Evolutionary conservation across 176 grass and related monocot genomes (phyloP).

Genomic region (Cocos nucifera): DNA sequence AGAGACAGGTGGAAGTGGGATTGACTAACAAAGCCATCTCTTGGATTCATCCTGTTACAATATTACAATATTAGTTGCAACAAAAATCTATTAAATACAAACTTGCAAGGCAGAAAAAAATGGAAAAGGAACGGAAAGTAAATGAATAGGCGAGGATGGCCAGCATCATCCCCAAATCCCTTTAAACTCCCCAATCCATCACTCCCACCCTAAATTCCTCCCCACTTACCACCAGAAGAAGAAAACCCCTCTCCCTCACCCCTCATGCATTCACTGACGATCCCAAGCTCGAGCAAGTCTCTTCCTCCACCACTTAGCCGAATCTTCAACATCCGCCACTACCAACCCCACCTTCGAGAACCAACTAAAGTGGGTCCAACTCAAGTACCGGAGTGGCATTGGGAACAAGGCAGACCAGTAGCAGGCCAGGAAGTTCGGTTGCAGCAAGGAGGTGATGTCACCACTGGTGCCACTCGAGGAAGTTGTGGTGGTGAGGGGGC

Average conservation of each 20-base stretch:
- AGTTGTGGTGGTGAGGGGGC: constrained; percentile 31
- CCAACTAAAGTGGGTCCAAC: constrained; percentile 26
- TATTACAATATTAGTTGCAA: not conserved
- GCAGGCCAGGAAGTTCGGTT: constrained; percentile 12
- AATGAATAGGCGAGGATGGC: no score
- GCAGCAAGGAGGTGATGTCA: constrained; percentile 38
- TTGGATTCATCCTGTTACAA: constrained; percentile 68
- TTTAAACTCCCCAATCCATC: constrained; percentile 26
- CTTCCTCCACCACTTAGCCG: constrained; percentile 5
- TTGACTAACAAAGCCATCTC: constrained; percentile 35
- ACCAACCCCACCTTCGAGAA: constrained; percentile 39
- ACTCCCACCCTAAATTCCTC: constrained; percentile 27
- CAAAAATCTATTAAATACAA: no score
- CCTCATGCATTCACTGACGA: constrained; percentile 32
- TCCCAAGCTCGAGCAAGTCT: constrained; percentile 13
- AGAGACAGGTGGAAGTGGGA: no score
- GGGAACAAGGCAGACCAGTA: constrained; percentile 52
- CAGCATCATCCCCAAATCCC: no score
- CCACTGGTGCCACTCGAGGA: constrained; percentile 70
- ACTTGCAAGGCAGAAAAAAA: not conserved
- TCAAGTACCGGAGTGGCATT: constrained; percentile 53
- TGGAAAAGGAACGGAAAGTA: no score
- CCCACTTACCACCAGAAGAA: constrained; percentile 8
- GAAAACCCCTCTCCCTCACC: constrained; percentile 1
- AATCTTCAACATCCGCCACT: not conserved